Base-by-base conservation (phyloP, 257 asterid species). In the Coffea eugenioides region DNA sequence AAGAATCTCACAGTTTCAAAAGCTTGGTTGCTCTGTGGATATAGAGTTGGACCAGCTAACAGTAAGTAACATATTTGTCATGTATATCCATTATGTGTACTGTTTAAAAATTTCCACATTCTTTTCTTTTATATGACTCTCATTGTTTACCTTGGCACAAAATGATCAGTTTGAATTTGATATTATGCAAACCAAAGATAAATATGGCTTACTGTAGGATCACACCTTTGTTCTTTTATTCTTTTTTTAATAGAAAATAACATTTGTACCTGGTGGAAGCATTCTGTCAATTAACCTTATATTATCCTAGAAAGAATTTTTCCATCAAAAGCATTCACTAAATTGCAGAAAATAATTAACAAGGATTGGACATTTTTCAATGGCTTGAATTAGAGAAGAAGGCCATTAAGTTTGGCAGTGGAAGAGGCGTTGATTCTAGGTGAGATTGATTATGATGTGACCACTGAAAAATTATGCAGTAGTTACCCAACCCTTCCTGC, bases 41-140 rank as follows among this genome's bases (percentile, higher is more conserved):
- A 52, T 73, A 34, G 82, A 80, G 70, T 76, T 95, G 84, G 96
- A 95, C 86, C 99, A 95, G 85, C 87, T 95, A 59, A 95, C 99
- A 80, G 98, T 82, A 80, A 89, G 95, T 89, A 43, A 72, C 36
- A 77, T 77, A 72, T 54, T 69, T 41, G 71, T 2, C 66, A 78
- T 45, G 73, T 77, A 54, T 77, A 21, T 27, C 56, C 27, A 69
- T 77, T 23, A n/a, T 80, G 64, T 15, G 36, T 71, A 69, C 41
- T 43, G 64, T 27, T 41, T 23, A 39, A 61, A 23, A 56, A 59
- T 62, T 70, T 57, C 3, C 66, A 27, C 41, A 13, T 34, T 49
- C n/a, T 48, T 57, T 74, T 36, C 43, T 62, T 54, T 4, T 3
- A 18, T 2, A 18, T 41, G 21, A n/a, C 18, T 78, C 15, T 43